Evolutionary conservation across 2,329 filamentous ascomycete genomes (phyloP).

Genomic region (Drechmeria coniospora): DNA sequence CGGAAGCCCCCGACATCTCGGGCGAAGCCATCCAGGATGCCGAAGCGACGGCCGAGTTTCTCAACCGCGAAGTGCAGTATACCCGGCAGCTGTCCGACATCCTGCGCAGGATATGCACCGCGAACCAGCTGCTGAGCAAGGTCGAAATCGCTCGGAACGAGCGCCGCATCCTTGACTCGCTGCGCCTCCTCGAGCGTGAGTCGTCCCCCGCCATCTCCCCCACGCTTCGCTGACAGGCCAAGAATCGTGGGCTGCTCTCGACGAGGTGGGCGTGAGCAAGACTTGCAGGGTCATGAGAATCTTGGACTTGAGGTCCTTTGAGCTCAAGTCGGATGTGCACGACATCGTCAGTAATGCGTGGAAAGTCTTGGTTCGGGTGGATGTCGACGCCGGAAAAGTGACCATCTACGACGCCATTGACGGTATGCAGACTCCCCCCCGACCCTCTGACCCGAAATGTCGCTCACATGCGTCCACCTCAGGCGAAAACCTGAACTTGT

Average conservation of each 20-base stretch:
- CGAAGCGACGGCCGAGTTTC: constrained; percentile 38
- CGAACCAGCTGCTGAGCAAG: constrained; percentile 44
- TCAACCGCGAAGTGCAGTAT: constrained; percentile 42
- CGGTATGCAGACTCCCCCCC: constrained; percentile 26
- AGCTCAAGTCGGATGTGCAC: constrained; percentile 50
- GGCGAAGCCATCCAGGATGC: constrained; percentile 37
- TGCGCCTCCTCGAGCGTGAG: constrained; percentile 41
- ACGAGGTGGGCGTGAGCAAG: constrained; percentile 42
- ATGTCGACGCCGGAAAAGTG: constrained; percentile 38
- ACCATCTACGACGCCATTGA: constrained; percentile 36
- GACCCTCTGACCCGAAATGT: background rate
- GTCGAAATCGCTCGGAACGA: constrained; percentile 44
- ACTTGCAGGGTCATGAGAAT: constrained; percentile 48
- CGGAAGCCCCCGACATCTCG: constrained; percentile 45
- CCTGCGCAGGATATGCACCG: constrained; percentile 35
- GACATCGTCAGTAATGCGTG: constrained; percentile 56
- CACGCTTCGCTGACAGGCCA: background rate
- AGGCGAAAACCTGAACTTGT: constrained; percentile 37
- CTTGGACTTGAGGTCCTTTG: constrained; percentile 47
- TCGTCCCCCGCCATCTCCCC: background rate
- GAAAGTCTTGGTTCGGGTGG: constrained; percentile 49
- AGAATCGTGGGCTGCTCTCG: constrained; percentile 44
- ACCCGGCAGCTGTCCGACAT: constrained; percentile 38
- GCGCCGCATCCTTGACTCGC: constrained; percentile 38
- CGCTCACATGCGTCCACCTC: background rate